Evolutionary conservation across 2,329 filamentous ascomycete genomes (phyloP).

Genomic region (Macrophomina tecta): DNA sequence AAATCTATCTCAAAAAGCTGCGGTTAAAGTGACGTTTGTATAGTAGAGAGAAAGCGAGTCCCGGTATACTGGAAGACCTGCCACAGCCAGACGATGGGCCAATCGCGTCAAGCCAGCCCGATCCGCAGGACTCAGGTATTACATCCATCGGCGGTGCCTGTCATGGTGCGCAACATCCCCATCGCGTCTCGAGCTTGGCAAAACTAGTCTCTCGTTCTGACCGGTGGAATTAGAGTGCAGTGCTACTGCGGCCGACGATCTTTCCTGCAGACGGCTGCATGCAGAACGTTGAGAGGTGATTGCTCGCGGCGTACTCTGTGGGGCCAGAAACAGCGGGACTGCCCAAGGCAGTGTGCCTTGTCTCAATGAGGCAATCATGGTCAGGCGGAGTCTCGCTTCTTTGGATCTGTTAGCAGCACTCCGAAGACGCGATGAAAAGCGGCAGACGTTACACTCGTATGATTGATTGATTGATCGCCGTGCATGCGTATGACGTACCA

Average conservation of each 20-base stretch:
- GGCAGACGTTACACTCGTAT: slow-evolving; percentile 25
- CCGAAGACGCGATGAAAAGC: slow-evolving; percentile 9
- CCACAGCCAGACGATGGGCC: neutral
- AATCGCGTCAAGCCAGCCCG: slow-evolving; percentile 13
- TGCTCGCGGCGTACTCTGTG: slow-evolving; percentile 19
- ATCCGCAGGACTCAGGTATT: slow-evolving; percentile 8
- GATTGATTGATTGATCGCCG: slow-evolving; percentile 23
- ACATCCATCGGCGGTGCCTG: slow-evolving; percentile 20
- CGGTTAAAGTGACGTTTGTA: slow-evolving; percentile 15
- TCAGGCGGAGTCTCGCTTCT: slow-evolving; percentile 22
- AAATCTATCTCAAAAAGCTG: slow-evolving; percentile 17
- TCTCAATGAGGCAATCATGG: slow-evolving; percentile 14
- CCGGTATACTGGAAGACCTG: slow-evolving; percentile 9
- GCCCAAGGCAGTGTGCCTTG: slow-evolving; percentile 8
- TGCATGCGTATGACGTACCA: slow-evolving; percentile 22
- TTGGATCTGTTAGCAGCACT: slow-evolving; percentile 20
- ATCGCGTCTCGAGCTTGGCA: slow-evolving; percentile 12
- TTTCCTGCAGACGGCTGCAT: slow-evolving; percentile 21
- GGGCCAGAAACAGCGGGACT: slow-evolving; percentile 5
- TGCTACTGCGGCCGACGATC: slow-evolving; percentile 20
- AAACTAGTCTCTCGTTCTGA: neutral
- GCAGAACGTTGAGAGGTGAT: slow-evolving; percentile 26
- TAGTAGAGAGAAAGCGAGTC: slow-evolving; percentile 1
- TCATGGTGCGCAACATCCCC: slow-evolving; percentile 18
- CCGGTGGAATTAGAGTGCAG: slow-evolving; percentile 16